Conservation (phyloP, 2,329 filamentous ascomycete species). For the Neonectria coccinea region DNA sequence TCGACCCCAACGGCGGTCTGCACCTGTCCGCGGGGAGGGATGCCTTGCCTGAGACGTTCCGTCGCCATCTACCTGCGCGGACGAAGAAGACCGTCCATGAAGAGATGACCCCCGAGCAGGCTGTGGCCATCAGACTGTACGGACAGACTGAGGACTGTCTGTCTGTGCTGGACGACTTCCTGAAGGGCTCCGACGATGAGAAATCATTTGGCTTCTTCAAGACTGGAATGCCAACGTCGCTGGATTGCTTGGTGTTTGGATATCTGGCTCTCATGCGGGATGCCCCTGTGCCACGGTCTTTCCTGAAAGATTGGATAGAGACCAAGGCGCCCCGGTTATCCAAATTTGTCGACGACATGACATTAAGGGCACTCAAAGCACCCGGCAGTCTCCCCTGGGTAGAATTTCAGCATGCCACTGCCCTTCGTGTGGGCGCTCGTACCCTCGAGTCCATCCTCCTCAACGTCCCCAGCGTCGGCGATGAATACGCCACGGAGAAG, state of each 20-base stretch:
- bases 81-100: conserved; percentile 70
- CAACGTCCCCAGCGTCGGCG: conserved; percentile 52
- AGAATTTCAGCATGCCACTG: conserved; percentile 34
- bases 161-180: conserved; percentile 73
- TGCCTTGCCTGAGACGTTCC: conserved; percentile 55
- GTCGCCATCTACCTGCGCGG: conserved; percentile 52
- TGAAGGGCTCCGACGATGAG: conserved; percentile 42
- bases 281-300: conserved; percentile 57
- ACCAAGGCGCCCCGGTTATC: conserved; percentile 47
- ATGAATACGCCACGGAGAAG: conserved; percentile 52
- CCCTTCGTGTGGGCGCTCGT: conserved; percentile 45
- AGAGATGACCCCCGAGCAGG: conserved; percentile 76
- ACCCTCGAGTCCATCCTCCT: conserved; percentile 52
- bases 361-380: conserved; percentile 35
- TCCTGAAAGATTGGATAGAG: conserved; percentile 56
- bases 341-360: conserved; percentile 50
- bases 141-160: conserved; percentile 78
- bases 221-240: conserved; percentile 41
- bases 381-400: conserved; percentile 46
- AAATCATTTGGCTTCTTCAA: conserved; percentile 49
- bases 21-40: conserved; percentile 53
- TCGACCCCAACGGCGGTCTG: conserved; percentile 53
- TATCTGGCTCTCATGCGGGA: conserved; percentile 81
- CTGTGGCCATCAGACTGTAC: conserved; percentile 80
- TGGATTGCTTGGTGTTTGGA: conserved; percentile 85